These are phyloP conservation scores for Boletus tomentosulus DNA, from an alignment of 768 basidiomycete species.

Conservation along the genomic window DNA sequence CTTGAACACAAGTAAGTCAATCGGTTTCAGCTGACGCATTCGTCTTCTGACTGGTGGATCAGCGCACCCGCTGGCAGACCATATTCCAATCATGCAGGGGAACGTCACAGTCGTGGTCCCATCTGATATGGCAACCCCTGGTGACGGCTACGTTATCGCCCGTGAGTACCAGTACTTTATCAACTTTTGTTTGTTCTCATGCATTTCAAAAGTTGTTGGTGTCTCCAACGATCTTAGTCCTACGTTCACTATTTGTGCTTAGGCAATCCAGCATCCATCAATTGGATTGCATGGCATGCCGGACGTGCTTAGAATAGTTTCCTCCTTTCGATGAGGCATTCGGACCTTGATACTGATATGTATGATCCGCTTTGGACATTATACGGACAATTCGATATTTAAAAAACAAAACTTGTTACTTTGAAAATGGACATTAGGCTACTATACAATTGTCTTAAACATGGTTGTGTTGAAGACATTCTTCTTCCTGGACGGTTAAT, in stretches of 20 bases:
- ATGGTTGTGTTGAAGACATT: too few relatives aligned
- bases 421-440: not conserved
- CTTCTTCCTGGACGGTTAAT: conserved; percentile 12
- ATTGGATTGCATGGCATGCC: not conserved
- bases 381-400: conserved; percentile 10
- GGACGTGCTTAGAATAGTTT: conserved; percentile 1
- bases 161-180: conserved; percentile 39
- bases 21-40: too few relatives aligned
- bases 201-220: conserved; percentile 48
- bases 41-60: conserved; percentile 7
- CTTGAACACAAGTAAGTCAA: conserved; percentile 44
- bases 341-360: not conserved
- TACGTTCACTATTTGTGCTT: conserved; percentile 47
- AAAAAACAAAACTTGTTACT: not conserved
- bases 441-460: not conserved
- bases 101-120: conserved; percentile 52
- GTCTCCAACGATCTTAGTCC: conserved; percentile 64
- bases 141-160: conserved; percentile 55
- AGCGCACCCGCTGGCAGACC: conserved; percentile 57
- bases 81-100: conserved; percentile 51
- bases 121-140: conserved; percentile 28
- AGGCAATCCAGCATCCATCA: not conserved
- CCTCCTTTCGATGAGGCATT: conserved; percentile 5
- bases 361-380: conserved; percentile 8
- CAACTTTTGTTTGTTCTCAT: not conserved